Base-by-base conservation (phyloP, 257 asterid genomes). In the Ilex aquifolium region DNA sequence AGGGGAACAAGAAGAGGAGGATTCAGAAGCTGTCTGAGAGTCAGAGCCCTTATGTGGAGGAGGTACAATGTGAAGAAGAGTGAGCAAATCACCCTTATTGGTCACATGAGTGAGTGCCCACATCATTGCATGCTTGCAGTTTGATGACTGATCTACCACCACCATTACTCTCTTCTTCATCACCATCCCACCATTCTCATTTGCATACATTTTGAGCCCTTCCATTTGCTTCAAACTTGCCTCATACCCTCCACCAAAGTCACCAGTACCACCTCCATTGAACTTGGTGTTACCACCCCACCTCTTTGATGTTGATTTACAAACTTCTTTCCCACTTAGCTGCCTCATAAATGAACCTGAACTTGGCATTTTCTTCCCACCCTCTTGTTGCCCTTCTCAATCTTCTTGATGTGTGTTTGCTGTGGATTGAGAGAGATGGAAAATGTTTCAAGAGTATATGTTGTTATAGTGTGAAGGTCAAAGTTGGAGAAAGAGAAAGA, bases 81-180 rank as follows among this genome's bases (percentile, higher is more conserved):
- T 91, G 32, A 91, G 82, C 5, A 88, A 74, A 70, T 91, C 98
- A 16, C 88, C 95, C 80, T 78, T 83, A 17, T 83, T 85, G 2
- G 96, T 67, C 2, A 88, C 92, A 76, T 88, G 96, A 57, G 95
- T 84, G 2, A 91, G 84, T 16, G 98, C 96, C 96, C 96, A 91
- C 95, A 86, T 88, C 96, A 91, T 86, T 1, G 98, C 98, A 65
- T 91, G 95, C 31, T 88, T 88, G 0, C 87, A 81, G 62, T 83
- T 79, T 9, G 95, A 75, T 42, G 81, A 60, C 49, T 88, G 80
- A 74, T 91, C 98, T 73, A 91, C 92, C 1, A 91, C 88, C 67
- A 91, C 96, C 98, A 91, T 88, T 10, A 91, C 96, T 68, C 96
- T 86, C 51, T 91, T 88, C 84, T 85, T 83, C 91, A 78, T 65